Base-by-base conservation (phyloP, 768 basidiomycete species). In the Agrocybe praecox region DNA sequence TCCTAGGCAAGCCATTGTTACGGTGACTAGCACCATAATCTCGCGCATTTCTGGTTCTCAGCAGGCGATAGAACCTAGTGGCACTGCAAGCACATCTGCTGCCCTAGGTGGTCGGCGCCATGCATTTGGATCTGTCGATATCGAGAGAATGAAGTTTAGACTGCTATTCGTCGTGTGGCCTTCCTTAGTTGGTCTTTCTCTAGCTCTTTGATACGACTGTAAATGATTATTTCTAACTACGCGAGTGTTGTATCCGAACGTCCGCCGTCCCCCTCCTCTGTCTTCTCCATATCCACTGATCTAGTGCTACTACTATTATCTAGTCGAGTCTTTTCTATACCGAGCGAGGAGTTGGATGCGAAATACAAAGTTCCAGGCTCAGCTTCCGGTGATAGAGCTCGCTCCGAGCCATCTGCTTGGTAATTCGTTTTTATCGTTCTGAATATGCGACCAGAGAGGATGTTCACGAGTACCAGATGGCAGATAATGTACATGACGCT, bases 91-190 rank as follows among this genome's bases (percentile, higher is more conserved):
- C 33, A 33, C 24, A 14, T 46, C 17, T 9, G 26, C 23, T 19
- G 23, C 17, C 21, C 21, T 15, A 5, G 23, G 12, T n/a, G 19
- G 15, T 10, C 23, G 46, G 21, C 12, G 40, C 4, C 6, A 34
- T 15, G 40, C 23, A 18, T 8, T 48, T 1, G 53, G 46, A n/a
- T 18, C 47, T 19, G 45, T 59, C 15, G 57, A 74, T 49, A 56
- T 72, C 18, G 76, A 74, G 50, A 69, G 67, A 61, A 63, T 75
- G 57, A 79, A 76, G 60, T 81, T 83, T 64, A 67, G 76, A 10
- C 57, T 83, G 46, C 72, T 81, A 57, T 83, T 81, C 53, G 72
- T 85, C 57, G 67, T 81, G 21, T 85, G 84, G 81, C 83, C 84
- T 32, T 76, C 81, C 7, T 64, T 86, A 50, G 72, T 86, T 52